Conservation (phyloP, 202 grass and related monocot genomes). For the Digitaria exilis region DNA sequence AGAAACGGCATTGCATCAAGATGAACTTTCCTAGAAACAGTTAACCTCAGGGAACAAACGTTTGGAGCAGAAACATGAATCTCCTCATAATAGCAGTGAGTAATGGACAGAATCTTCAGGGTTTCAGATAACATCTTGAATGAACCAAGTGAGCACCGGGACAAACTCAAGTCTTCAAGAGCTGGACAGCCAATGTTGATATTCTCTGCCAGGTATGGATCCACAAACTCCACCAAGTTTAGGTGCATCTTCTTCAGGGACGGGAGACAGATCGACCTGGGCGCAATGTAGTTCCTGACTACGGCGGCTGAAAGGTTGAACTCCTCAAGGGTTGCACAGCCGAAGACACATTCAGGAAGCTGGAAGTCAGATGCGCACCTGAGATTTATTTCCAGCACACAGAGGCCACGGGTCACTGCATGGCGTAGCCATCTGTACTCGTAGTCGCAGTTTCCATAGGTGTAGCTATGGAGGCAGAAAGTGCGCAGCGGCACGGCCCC, state of each 20-base stretch:
- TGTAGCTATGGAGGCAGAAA: not conserved
- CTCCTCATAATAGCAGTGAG: not conserved
- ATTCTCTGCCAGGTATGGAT: not conserved
- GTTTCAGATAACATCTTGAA: not conserved
- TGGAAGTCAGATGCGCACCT: not conserved
- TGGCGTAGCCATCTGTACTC: not conserved
- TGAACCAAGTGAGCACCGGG: not conserved
- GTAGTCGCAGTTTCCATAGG: not conserved
- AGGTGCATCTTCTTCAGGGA: not conserved
- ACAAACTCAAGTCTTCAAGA: constrained; percentile 9
- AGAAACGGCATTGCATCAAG: constrained; percentile 13
- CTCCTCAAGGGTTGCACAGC: constrained; percentile 22
- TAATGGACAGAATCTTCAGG: not conserved
- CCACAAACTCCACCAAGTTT: not conserved
- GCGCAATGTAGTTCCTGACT: not conserved
- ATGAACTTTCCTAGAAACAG: not conserved
- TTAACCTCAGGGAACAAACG: not conserved
- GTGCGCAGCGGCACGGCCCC: not conserved
- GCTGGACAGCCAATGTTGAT: constrained; percentile 5
- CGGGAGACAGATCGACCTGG: not conserved
- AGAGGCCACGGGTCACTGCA: not conserved
- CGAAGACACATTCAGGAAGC: not conserved
- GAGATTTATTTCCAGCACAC: not conserved
- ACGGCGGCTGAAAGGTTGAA: not conserved
- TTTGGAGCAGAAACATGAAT: constrained; percentile 6